Base-by-base conservation (phyloP, 352 stramenopile species). In the Globisporangium parvum region DNA sequence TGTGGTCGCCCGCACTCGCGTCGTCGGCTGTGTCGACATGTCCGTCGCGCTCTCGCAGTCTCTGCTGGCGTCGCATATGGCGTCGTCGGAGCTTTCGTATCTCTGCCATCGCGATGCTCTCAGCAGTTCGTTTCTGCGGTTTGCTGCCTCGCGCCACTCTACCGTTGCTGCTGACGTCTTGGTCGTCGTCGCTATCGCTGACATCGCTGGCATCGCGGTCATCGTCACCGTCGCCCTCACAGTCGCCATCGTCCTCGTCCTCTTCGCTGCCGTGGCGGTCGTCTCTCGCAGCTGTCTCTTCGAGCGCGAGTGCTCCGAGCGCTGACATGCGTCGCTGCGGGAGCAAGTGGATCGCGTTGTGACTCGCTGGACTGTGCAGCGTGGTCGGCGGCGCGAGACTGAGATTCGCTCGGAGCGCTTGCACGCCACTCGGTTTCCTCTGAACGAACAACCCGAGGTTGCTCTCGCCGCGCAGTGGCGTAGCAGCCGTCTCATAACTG, bases 311-410 rank as follows among this genome's bases (percentile, higher is more conserved):
- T 0, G 49, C 42, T 40, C 74, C 70, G 0, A 85, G 52, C 1
- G 62, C 35, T 12, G 64, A 72, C 14, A 82, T 60, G 40, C 65
- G 70, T 2, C 72, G 63, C 44, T 83, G 73, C 2, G 67, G 75
- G 3, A 74, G 60, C 45, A 79, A 47, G 0, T 40, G 28, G 18
- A 66, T 51, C 4, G 24, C 41, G n/a, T 51, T 62, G 8, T 23
- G 12, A 18, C 31, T 18, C 15, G 44, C 20, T 1, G 54, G 35
- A 41, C 33, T 15, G n/a, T 44, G 15, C 3, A 10, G 6, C 24
- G 54, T 15, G 15, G 26, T 33, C 28, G 42, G 15, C 28, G 39
- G 33, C 3, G 49, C 23, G 28, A 55, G 40, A 15, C n/a, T 55
- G 17, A 55, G 40, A n/a, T 24, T 62, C 5, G 24, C 41, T 6